Base-by-base conservation (phyloP, 768 basidiomycete species). In the Porphyrellus cyaneotinctus region DNA sequence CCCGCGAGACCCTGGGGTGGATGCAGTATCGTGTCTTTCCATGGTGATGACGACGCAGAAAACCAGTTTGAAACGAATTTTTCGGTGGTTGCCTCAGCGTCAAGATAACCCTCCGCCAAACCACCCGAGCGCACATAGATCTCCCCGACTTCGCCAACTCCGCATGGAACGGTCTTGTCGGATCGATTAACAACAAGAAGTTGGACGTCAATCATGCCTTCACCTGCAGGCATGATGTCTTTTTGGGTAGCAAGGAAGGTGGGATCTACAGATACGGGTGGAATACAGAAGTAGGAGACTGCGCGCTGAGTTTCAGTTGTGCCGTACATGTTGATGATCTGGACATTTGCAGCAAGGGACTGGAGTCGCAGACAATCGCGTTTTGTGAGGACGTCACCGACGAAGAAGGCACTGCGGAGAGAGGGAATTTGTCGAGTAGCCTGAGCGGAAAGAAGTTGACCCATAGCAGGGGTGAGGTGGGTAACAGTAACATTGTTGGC, bases 311-410 rank as follows among this genome's bases (percentile, higher is more conserved):
- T 98, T 72, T 99, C 97, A 20, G 97, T 99, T 8, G 97, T 98
- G 15, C 97, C 97, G 69, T 97, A 99, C 97, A 99, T 99, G 77
- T 99, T 99, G 71, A 98, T 86, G 66, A 99, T 97, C 31, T 84
- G 78, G 14, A 95, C 93, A 61, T 98, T 97, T 13, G 83, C 75
- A 2, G 95, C 97, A 43, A 99, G 85, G 2, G 89, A 79, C 68
- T 99, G 97, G 3, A 99, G 79, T 32, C 97, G 89, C 37, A 88
- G 82, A 64, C 95, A 98, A 69, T 99, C 97, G 39, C 97, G 89
- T 71, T 98, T 99, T 55, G 97, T 98, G 50, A 99, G 84, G 38
- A 98, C 85, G 66, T 99, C 97, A n/a, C 97, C 97, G 41, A 99
- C 97, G 67, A 99, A 98, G 77, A 99, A 98, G 11, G 97, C 97